Base-by-base conservation (phyloP, 2,329 filamentous ascomycete species). In the Penicillium sp. region DNA sequence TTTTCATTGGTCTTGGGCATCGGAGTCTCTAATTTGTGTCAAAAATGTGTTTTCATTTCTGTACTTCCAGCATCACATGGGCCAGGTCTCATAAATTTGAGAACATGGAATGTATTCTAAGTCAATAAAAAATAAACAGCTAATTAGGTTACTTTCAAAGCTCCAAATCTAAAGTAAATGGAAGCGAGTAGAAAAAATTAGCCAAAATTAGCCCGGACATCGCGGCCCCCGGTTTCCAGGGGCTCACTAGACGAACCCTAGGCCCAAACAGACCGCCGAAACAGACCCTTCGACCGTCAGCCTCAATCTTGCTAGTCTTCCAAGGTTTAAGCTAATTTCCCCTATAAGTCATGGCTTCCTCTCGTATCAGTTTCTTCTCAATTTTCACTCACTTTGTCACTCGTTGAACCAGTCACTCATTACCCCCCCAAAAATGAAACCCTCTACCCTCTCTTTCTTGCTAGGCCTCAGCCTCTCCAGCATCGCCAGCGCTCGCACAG, bases 401-500 rank as follows among this genome's bases (percentile, higher is more conserved):
- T 55, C 45, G 27, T 43, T 44, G 22, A 39, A 39, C 16, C 5
- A 48, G 47, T 54, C 51, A 41, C 34, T 56, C 40, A 32, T 52
- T 49, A 22, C 14, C 36, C 32, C n/a, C 42, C 18, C n/a, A n/a
- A 60, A 31, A 49, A 67, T 67, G 65, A 67, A 65, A 45, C 16
- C 50, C 31, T 48, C 56, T 39, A 24, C 58, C 38, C 50, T 60
- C 42, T 47, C 59, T 24, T 31, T 61, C 40, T n/a, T 67, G 39
- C 56, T 67, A 5, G 48, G 59, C 50, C 57, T 65, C 1, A 44
- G 42, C 42, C 51, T 53, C 18, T 34, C 55, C 27, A 43, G 46
- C 48, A 45, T 58, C 9, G 45, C 57, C 32, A 44, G 46, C 21
- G 67, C 66, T 45, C 61, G 64, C 36, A 68, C 65, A 21, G 62